phyloP scores from a whole-genome alignment of 306 rosid species.

The Vicia faba region DNA sequence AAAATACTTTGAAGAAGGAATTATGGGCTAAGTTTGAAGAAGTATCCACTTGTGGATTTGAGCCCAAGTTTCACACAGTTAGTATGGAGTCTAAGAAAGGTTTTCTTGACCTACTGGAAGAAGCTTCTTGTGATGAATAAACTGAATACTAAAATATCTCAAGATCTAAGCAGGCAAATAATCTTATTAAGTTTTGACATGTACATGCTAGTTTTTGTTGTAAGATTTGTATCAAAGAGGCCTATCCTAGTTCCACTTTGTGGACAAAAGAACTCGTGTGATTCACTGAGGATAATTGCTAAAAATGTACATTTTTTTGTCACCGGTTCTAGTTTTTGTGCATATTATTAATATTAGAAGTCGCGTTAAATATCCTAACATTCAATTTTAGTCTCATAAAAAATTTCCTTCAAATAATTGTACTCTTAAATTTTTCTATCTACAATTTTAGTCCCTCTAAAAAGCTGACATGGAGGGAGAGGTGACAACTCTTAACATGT shows the following conservation, averaged over 20 bases:
- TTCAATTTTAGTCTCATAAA: no score
- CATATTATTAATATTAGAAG: neutral
- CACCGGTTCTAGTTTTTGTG: neutral
- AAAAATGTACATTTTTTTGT: constrained; percentile 34
- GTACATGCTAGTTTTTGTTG: constrained; percentile 43
- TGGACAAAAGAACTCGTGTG: constrained; percentile 1
- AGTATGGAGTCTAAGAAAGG: constrained; percentile 53
- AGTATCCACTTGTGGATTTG: constrained; percentile 54
- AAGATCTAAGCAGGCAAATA: constrained; percentile 34
- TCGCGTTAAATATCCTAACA: no score
- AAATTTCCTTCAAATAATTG: no score
- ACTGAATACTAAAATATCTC: constrained; percentile 18
- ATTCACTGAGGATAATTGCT: neutral
- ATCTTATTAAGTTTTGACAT: constrained; percentile 34
- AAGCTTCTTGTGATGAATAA: constrained; percentile 63
- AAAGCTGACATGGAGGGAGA: no score
- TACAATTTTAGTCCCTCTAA: no score
- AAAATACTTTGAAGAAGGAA: constrained; percentile 88
- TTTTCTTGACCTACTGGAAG: constrained; percentile 83
- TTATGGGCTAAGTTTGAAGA: constrained; percentile 89
- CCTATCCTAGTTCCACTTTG: constrained; percentile 3
- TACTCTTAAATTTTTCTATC: no score
- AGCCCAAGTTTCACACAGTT: constrained; percentile 30
- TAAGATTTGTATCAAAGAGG: constrained; percentile 28
- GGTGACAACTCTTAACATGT: no score